Base-by-base conservation (phyloP, 192 early-diverging fungal species). In the Rhizoclosmatium globosum region DNA sequence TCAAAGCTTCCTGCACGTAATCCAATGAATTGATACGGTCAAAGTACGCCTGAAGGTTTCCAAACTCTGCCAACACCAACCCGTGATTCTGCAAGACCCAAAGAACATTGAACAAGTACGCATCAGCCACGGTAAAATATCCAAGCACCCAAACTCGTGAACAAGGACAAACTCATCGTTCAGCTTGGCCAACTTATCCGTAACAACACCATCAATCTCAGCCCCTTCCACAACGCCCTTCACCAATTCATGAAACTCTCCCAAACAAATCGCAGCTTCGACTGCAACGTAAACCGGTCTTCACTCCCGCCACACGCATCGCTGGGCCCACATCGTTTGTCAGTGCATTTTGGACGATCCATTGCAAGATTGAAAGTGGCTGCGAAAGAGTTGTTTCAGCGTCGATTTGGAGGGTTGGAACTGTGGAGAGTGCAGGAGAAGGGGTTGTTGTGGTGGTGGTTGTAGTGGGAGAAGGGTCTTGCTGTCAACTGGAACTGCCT, bases 401-500 rank as follows among this genome's bases (percentile, higher is more conserved):
- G 39, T 39, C 68, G 2, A 82, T 23, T 2, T 84, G 82, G 23
- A 82, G 43, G 0, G 80, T 47, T 11, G 81, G 81, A 0, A 82
- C 81, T n/a, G n/a, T n/a, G n/a, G n/a, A n/a, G n/a, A n/a, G n/a
- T n/a, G n/a, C n/a, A n/a, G n/a, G n/a, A n/a, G n/a, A n/a, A n/a
- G n/a, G n/a, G 50, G 84, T 82, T 44, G 82, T 81, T 64, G 84
- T 82, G 15, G 81, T 82, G 60, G 84, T 82, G 71, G 83, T 59
- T 47, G 80, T 41, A 46, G 44, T n/a, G 65, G 84, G 39, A 82
- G 58, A 1, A 82, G n/a, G 23, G 23, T 82, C 17, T 82, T 53
- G 39, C 47, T 43, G 11, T 44, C n/a, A 19, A 83, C 23, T 74
- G 84, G 70, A 11, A 64, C 70, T 47, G 61, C 13, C 9, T 74